These are phyloP conservation scores for Diaporthe batatas DNA, from an alignment of 2,329 filamentous ascomycete genomes.

Conservation along the genomic window DNA sequence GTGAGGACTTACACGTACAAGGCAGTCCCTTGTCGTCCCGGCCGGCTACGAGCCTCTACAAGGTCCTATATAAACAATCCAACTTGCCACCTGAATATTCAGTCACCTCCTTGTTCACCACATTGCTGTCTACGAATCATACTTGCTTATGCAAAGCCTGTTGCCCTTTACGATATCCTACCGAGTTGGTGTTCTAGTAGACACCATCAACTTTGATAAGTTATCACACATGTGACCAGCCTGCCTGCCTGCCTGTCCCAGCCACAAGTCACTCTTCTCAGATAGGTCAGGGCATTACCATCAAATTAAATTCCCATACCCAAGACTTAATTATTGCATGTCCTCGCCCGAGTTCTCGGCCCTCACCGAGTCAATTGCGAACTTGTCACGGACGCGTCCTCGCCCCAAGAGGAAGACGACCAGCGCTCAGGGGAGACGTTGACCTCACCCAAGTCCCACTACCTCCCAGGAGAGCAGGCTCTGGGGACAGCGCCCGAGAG, in stretches of 20 bases:
- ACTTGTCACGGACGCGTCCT: conserved; percentile 8
- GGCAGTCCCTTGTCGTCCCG: conserved; percentile 23
- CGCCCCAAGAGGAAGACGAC: conserved; percentile 14
- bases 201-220: conserved; percentile 3
- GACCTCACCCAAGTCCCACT: conserved; percentile 36
- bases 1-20: conserved; percentile 42
- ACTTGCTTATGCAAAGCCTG: neutral
- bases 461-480: conserved; percentile 1
- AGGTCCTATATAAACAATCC: conserved; percentile 37
- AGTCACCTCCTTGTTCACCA: conserved; percentile 34
- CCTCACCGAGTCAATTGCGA: conserved; percentile 36
- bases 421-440: conserved; percentile 16
- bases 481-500: neutral
- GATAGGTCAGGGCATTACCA: conserved; percentile 15
- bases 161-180: conserved; percentile 8
- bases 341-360: conserved; percentile 34
- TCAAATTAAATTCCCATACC: neutral
- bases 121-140: conserved; percentile 26
- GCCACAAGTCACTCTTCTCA: conserved; percentile 5
- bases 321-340: conserved; percentile 30
- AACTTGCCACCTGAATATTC: conserved; percentile 42
- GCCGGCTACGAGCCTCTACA: conserved; percentile 22
- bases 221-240: neutral
- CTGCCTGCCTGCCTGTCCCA: neutral
- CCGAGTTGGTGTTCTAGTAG: conserved; percentile 7